Conservation (phyloP, 1,284 basidiomycete species). For the Rhizoctonia solani region DNA sequence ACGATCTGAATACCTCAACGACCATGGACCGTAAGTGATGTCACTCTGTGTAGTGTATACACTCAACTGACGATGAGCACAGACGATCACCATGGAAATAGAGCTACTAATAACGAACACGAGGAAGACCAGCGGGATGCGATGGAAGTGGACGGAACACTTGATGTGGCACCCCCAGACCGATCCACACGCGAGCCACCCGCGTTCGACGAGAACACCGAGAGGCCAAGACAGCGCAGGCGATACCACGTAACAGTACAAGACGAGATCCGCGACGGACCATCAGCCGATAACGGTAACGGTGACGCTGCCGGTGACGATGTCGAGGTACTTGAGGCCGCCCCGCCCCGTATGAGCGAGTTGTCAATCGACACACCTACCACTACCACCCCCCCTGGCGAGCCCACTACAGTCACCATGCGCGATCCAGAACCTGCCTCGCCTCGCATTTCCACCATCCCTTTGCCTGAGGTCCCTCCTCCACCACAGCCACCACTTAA, state of each 20-base stretch:
- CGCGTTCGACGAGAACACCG: conserved; percentile 26
- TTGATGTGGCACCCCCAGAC: background rate
- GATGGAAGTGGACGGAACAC: conserved; percentile 22
- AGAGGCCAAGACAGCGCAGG: conserved; percentile 27
- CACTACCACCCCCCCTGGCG: background rate
- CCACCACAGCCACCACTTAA: conserved; percentile 5
- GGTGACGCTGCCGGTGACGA: conserved; percentile 6
- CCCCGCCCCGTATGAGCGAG: conserved; percentile 15
- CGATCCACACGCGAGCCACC: conserved; percentile 10
- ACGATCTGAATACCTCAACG: background rate
- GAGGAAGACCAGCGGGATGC: conserved; percentile 28
- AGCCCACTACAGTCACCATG: background rate
- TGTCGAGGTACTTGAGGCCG: conserved; percentile 19
- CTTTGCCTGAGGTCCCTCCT: conserved; percentile 24
- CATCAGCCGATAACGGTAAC: background rate
- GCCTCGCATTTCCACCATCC: conserved; percentile 13
- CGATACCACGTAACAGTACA: conserved; percentile 23
- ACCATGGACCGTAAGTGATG: conserved; percentile 8
- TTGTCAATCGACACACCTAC: conserved; percentile 5
- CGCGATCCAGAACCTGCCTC: conserved; percentile 12
- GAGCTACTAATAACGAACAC: background rate
- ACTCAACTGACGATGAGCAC: background rate
- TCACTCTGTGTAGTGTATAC: no score
- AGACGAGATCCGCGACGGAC: conserved; percentile 14
- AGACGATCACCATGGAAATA: background rate